Base-by-base conservation (phyloP, 1,284 basidiomycete species). In the Pisolithus thermaeus region DNA sequence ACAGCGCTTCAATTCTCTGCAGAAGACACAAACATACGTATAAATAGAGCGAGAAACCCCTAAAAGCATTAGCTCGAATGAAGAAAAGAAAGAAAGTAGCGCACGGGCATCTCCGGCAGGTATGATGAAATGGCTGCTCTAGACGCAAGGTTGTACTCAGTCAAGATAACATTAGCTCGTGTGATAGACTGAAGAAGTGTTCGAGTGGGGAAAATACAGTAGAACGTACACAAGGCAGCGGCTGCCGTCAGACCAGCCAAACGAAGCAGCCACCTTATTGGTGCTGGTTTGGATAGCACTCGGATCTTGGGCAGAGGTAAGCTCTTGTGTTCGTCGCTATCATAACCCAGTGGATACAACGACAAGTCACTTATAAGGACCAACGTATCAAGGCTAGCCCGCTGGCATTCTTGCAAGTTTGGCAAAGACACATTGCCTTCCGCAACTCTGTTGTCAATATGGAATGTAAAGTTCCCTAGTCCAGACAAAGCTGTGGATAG, bases 381-480 rank as follows among this genome's bases (percentile, higher is more conserved):
- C 35, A 91, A 73, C 2, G 88, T 91, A 61, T 91, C 88, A 58
- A 91, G 69, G 64, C 88, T 91, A 22, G 88, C 88, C 49, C 89
- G 78, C 64, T 84, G 79, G 46, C 79, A 76, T 35, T 67, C 71
- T 51, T 68, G 60, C 23, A 52, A 49, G 11, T 32, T 27, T 64
- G 61, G 71, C 54, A 57, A 49, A 7, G 54, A 45, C 1, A 53
- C 52, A 54, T 59, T 45, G 61, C 60, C 47, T 36, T 70, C 61
- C 32, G 37, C 55, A 46, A 52, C 56, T 53, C 79, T 78, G 38
- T 80, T 73, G 55, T 88, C 87, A 62, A 91, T 88, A 56, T 90
- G 87, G 79, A 91, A 91, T 35, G 86, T 82, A 76, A 90, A 91
- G 51, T 79, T 87, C 32, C 81, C 84, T 54, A 86, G 74, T 40